Conservation (phyloP, 148 eudicot species). For the Simmondsia chinensis region DNA sequence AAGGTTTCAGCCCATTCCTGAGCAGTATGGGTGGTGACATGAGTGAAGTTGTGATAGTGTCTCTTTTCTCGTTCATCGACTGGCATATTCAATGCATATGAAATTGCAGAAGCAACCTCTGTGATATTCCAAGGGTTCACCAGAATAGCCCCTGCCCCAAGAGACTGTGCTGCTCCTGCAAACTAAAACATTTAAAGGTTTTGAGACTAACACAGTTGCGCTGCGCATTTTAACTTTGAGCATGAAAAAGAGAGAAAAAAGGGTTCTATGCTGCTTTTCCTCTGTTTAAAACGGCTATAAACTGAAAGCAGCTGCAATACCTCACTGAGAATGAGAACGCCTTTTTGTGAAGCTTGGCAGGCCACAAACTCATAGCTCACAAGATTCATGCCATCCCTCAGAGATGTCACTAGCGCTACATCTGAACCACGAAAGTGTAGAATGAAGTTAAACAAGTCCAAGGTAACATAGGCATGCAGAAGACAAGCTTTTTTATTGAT, state of each 20-base stretch:
- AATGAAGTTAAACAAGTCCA: neutral
- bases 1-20: conserved; percentile 83
- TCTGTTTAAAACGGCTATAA: neutral
- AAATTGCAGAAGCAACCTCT: conserved; percentile 71
- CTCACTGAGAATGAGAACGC: conserved; percentile 80
- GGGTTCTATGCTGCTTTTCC: neutral
- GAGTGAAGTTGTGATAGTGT: conserved; percentile 59
- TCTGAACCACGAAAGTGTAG: conserved; percentile 22
- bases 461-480: too few relatives aligned
- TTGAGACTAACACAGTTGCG: neutral
- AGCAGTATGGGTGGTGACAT: conserved; percentile 67
- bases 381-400: conserved; percentile 83
- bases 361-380: conserved; percentile 83
- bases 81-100: conserved; percentile 65
- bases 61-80: conserved; percentile 68
- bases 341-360: conserved; percentile 68
- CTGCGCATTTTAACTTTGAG: too few relatives aligned
- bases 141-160: conserved; percentile 83
- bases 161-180: conserved; percentile 93
- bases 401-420: conserved; percentile 63
- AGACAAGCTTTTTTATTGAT: too few relatives aligned
- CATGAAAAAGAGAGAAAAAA: too few relatives aligned
- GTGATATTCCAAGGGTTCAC: conserved; percentile 84
- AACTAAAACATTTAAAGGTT: conserved; percentile 28
- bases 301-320: conserved; percentile 14